Evolutionary conservation across 345 rosid species (phyloP).

Genomic region (Eucalyptus decipiens): DNA sequence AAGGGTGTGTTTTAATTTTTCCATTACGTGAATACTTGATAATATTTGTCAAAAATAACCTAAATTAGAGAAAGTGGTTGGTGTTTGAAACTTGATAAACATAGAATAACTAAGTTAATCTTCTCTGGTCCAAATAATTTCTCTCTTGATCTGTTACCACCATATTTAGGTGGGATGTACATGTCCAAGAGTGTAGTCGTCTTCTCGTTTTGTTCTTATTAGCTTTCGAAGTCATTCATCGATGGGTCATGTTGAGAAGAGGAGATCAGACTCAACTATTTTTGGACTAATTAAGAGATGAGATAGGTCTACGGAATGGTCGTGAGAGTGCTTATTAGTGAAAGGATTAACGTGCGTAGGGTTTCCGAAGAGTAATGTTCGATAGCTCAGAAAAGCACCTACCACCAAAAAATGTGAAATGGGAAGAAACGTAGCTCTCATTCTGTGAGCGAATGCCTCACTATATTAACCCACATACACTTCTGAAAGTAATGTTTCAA

Average conservation of each 20-base stretch:
- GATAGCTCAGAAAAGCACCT: conserved; percentile 12
- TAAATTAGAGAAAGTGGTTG: neutral
- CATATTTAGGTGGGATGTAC: conserved; percentile 35
- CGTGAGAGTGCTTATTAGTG: neutral
- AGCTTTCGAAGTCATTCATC: neutral
- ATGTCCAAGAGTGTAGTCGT: conserved; percentile 19
- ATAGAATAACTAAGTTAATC: neutral
- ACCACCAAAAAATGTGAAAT: conserved; percentile 7
- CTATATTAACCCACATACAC: neutral
- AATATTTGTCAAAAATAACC: neutral
- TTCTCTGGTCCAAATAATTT: neutral
- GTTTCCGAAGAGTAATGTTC: neutral
- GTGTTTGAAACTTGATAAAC: neutral
- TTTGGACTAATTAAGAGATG: conserved; percentile 1
- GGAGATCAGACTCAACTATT: neutral
- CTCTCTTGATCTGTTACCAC: conserved; percentile 3
- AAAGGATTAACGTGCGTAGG: neutral
- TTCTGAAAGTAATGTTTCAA: conserved; percentile 14
- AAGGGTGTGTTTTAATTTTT: neutral
- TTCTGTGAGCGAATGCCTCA: neutral
- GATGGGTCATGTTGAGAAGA: neutral
- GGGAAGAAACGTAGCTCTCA: neutral
- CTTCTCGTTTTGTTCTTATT: conserved; percentile 10
- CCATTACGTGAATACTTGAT: neutral
- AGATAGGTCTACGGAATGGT: neutral